phyloP scores from a whole-genome alignment of 306 rosid species.

The Trifolium dubium region DNA sequence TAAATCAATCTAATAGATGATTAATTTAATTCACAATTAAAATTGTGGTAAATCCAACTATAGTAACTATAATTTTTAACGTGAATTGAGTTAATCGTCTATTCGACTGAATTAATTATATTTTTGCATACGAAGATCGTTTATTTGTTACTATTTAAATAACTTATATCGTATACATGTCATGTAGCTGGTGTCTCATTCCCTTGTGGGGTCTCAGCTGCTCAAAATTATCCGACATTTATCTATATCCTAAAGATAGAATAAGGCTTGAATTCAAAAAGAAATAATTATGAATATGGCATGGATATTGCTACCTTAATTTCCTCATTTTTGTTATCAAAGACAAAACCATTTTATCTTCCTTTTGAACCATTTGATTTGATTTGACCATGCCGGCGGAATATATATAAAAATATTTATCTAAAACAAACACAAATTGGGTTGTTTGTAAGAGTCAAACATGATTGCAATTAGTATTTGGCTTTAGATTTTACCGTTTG shows the following conservation, averaged over 20 bases:
- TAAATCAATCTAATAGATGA: too few relatives aligned
- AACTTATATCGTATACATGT: too few relatives aligned
- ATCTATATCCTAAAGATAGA: background rate
- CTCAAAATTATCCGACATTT: background rate
- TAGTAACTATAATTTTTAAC: too few relatives aligned
- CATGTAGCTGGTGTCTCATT: constrained; percentile 6
- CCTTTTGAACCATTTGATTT: background rate
- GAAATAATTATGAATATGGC: too few relatives aligned
- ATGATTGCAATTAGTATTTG: constrained; percentile 24
- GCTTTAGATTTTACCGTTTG: constrained; percentile 19
- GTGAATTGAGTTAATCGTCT: too few relatives aligned
- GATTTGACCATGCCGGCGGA: constrained; percentile 28
- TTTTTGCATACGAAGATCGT: background rate
- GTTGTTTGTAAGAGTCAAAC: constrained; percentile 26
- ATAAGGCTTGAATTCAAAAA: too few relatives aligned
- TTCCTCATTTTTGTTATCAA: background rate
- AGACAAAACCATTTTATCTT: background rate
- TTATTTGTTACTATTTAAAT: too few relatives aligned
- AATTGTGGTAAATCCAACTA: too few relatives aligned
- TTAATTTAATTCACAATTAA: too few relatives aligned
- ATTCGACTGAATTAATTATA: background rate
- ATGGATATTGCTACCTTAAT: too few relatives aligned
- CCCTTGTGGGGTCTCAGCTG: background rate
- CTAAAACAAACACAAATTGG: constrained; percentile 16
- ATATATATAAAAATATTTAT: background rate